These are phyloP conservation scores for Elsinoe australis DNA, from an alignment of 2,329 filamentous ascomycete genomes.

Conservation along the genomic window DNA sequence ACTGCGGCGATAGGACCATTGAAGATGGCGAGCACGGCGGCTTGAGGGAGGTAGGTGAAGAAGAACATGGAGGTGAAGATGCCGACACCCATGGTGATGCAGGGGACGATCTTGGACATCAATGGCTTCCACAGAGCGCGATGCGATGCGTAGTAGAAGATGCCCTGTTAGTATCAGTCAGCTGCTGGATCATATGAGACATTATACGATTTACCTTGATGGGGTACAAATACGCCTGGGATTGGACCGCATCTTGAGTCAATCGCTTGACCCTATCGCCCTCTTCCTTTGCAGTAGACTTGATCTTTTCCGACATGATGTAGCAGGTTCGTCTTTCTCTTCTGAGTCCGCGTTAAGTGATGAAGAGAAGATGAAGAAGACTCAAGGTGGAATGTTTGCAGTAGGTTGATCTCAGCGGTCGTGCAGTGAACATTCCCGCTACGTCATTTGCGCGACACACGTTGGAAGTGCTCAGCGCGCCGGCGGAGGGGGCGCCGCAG, in stretches of 20 bases:
- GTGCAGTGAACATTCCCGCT: constrained; percentile 14
- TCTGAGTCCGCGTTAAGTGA: no score
- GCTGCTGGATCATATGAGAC: not conserved
- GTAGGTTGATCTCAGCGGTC: not conserved
- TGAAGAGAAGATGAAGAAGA: no score
- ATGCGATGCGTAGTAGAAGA: constrained; percentile 53
- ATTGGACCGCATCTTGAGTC: constrained; percentile 61
- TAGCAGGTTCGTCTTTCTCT: no score
- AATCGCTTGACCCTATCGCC: constrained; percentile 57
- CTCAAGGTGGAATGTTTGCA: no score
- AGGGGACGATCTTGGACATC: constrained; percentile 49
- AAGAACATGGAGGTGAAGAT: constrained; percentile 69
- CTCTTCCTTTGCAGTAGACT: constrained; percentile 58
- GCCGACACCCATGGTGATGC: constrained; percentile 60
- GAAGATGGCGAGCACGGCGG: constrained; percentile 72
- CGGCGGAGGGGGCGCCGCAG: no score
- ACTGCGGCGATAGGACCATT: constrained; percentile 75
- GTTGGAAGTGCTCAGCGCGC: not conserved
- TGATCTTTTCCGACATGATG: constrained; percentile 41
- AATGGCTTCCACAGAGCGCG: constrained; percentile 54
- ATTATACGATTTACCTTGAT: constrained; percentile 50
- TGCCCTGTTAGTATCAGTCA: constrained; percentile 40
- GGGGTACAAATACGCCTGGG: constrained; percentile 78
- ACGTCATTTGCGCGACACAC: constrained; percentile 11
- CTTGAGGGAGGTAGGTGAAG: constrained; percentile 78